phyloP scores from a whole-genome alignment of 495 filamentous ascomycete genomes.

The Echria macrotheca region DNA sequence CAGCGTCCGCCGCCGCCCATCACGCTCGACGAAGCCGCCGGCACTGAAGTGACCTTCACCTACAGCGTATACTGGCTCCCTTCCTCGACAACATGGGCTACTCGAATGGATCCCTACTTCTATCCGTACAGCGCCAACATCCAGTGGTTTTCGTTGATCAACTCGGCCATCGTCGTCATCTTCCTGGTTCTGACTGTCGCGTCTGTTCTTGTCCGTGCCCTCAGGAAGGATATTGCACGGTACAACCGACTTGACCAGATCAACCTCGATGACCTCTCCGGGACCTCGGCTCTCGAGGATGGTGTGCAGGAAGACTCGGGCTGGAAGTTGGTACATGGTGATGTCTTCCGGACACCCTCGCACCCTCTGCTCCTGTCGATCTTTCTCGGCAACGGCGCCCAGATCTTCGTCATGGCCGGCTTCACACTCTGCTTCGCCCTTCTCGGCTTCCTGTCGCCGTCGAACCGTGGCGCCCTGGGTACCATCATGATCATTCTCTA shows the following conservation, averaged over 20 bases:
- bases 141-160: constrained; percentile 96
- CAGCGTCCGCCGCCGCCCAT: constrained; percentile 48
- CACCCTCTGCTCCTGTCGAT: constrained; percentile 80
- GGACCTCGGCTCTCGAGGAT: constrained; percentile 73
- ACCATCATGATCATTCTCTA: constrained; percentile 90
- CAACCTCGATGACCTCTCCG: constrained; percentile 76
- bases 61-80: constrained; percentile 84
- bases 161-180: constrained; percentile 86
- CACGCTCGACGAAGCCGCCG: constrained; percentile 54
- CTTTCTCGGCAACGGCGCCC: constrained; percentile 86
- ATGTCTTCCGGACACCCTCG: constrained; percentile 87
- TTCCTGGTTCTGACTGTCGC: constrained; percentile 87
- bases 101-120: constrained; percentile 95
- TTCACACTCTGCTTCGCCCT: constrained; percentile 91
- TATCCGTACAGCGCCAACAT: constrained; percentile 95
- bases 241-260: constrained; percentile 91
- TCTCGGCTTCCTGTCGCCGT: constrained; percentile 88
- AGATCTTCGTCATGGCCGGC: constrained; percentile 96
- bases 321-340: constrained; percentile 97
- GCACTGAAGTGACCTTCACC: constrained; percentile 74
- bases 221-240: constrained; percentile 89
- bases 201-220: constrained; percentile 77
- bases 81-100: constrained; percentile 83
- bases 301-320: constrained; percentile 96
- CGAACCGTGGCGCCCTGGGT: constrained; percentile 86